These are phyloP conservation scores for Zymoseptoria ardabiliae DNA, from an alignment of 2,329 filamentous ascomycete genomes.

Conservation along the genomic window DNA sequence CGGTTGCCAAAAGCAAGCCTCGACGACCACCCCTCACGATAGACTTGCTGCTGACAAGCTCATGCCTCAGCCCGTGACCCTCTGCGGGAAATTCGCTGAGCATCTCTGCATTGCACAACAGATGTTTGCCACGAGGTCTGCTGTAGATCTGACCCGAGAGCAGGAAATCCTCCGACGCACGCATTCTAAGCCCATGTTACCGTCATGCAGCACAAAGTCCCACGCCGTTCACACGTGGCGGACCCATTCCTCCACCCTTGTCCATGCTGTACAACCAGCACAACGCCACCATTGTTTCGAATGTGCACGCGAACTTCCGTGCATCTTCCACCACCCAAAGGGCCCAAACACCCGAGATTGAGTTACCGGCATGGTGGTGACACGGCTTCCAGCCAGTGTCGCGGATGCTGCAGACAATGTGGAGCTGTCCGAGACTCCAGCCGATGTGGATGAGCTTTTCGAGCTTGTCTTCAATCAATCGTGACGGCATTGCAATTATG, in stretches of 20 bases:
- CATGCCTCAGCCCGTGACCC: background rate
- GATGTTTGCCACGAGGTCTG: background rate
- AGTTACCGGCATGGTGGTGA: background rate
- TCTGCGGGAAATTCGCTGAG: background rate
- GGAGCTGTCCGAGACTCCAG: background rate
- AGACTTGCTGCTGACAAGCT: background rate
- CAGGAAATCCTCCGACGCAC: background rate
- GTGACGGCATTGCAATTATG: background rate
- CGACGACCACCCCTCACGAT: background rate
- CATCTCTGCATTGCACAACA: background rate
- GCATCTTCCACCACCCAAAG: background rate
- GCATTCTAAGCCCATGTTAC: background rate
- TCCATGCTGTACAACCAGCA: background rate
- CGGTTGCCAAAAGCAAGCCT: background rate
- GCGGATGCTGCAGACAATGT: background rate
- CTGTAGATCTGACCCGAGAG: background rate
- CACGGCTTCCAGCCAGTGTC: background rate
- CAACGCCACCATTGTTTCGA: background rate
- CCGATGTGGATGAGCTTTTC: background rate
- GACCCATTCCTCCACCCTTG: background rate
- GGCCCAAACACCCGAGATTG: background rate
- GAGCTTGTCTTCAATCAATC: background rate
- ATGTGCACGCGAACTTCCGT: background rate
- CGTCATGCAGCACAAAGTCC: background rate
- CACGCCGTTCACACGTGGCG: background rate